These are phyloP conservation scores for Cytospora leucostoma DNA, from an alignment of 2,329 filamentous ascomycete genomes.

Conservation along the genomic window DNA sequence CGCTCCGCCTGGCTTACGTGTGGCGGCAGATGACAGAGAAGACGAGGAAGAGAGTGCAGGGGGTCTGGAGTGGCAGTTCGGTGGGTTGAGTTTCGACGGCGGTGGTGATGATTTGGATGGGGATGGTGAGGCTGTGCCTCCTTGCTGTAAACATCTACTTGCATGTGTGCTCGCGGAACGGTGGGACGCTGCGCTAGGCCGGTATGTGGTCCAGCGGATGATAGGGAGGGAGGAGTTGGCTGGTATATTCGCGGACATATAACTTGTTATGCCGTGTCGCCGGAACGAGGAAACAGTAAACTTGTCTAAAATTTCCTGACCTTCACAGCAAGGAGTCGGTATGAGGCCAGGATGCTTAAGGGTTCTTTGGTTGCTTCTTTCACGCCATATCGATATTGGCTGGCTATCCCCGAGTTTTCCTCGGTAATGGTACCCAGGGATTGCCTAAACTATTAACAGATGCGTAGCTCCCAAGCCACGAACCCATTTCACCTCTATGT, in stretches of 20 bases:
- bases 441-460: constrained; percentile 32
- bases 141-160: constrained; percentile 85
- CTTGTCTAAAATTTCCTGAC: background rate
- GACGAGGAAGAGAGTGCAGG: constrained; percentile 12
- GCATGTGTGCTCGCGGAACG: constrained; percentile 75
- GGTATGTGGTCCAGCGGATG: constrained; percentile 54
- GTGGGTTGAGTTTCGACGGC: constrained; percentile 49
- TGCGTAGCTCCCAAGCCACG: constrained; percentile 23
- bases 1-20: background rate
- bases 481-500: constrained; percentile 29
- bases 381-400: constrained; percentile 23
- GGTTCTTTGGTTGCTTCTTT: constrained; percentile 5
- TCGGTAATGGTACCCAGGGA: constrained; percentile 24
- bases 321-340: background rate
- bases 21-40: constrained; percentile 6
- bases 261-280: constrained; percentile 7
- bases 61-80: constrained; percentile 46
- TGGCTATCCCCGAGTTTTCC: constrained; percentile 20
- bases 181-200: constrained; percentile 59
- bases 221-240: constrained; percentile 69
- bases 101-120: constrained; percentile 26
- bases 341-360: background rate
- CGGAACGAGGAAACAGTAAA: background rate
- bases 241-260: constrained; percentile 61
- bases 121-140: constrained; percentile 41